phyloP scores from a whole-genome alignment of 768 basidiomycete genomes.

The Phlebiopsis flavidoalba region DNA sequence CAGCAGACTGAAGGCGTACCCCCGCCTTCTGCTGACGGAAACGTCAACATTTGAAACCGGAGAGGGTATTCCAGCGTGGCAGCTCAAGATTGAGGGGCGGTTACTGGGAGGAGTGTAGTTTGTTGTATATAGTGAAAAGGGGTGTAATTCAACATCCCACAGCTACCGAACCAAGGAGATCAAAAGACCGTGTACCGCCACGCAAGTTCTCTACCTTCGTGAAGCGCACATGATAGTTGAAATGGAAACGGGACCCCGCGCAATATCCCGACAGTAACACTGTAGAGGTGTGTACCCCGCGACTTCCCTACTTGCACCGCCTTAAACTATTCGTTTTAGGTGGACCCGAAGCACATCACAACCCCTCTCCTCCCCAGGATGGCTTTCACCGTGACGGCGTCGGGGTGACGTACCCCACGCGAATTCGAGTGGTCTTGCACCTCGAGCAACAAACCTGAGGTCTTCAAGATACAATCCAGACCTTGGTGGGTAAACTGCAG shows the following conservation, averaged over 20 bases:
- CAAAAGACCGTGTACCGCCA: slow-evolving; percentile 53
- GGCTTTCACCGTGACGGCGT: slow-evolving; percentile 82
- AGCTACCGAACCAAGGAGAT: slow-evolving; percentile 60
- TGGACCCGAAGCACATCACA: slow-evolving; percentile 50
- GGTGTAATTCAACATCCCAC: neutral
- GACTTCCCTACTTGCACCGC: too few species aligned
- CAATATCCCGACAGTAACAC: slow-evolving; percentile 84
- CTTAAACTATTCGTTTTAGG: slow-evolving; percentile 28
- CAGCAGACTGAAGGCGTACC: slow-evolving; percentile 43
- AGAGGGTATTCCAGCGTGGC: slow-evolving; percentile 87
- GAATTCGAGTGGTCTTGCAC: slow-evolving; percentile 79
- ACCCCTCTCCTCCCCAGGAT: slow-evolving; percentile 61
- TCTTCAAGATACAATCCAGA: slow-evolving; percentile 77
- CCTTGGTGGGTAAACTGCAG: slow-evolving; percentile 43
- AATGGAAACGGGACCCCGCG: slow-evolving; percentile 75
- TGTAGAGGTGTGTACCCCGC: slow-evolving; percentile 61
- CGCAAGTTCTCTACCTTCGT: slow-evolving; percentile 86
- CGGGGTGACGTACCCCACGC: slow-evolving; percentile 76
- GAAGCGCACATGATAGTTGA: slow-evolving; percentile 82
- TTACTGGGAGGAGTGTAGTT: slow-evolving; percentile 63
- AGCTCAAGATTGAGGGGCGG: slow-evolving; percentile 81
- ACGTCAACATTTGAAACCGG: slow-evolving; percentile 72
- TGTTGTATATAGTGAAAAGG: neutral
- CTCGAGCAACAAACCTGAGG: slow-evolving; percentile 84
- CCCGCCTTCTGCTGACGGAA: slow-evolving; percentile 30